phyloP scores from a whole-genome alignment of 2,329 filamentous ascomycete species.

The Metarhizium guizhouense region DNA sequence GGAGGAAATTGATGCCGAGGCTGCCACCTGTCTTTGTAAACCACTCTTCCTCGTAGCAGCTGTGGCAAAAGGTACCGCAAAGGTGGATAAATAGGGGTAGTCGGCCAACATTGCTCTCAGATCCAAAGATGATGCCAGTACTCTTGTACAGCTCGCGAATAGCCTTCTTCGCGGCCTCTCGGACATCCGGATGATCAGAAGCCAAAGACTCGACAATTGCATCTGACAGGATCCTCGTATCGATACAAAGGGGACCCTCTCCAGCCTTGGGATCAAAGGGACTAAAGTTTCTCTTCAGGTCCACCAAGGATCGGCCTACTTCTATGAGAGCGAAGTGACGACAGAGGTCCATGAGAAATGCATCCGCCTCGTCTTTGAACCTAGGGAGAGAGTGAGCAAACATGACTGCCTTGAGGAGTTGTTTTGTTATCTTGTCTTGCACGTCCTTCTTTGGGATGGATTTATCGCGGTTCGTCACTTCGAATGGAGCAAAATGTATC shows the following conservation, averaged over 20 bases:
- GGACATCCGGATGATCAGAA: constrained; percentile 71
- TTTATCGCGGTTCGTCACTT: constrained; percentile 67
- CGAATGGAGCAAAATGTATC: constrained; percentile 60
- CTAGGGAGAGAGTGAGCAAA: constrained; percentile 76
- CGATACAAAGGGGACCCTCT: constrained; percentile 79
- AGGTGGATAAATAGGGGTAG: constrained; percentile 81
- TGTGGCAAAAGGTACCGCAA: constrained; percentile 79
- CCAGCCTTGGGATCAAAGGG: constrained; percentile 79
- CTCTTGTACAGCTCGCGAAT: constrained; percentile 72
- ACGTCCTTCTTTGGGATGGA: constrained; percentile 81
- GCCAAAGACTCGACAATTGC: constrained; percentile 85
- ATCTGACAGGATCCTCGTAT: constrained; percentile 79
- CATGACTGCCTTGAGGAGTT: constrained; percentile 80
- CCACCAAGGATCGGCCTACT: constrained; percentile 73
- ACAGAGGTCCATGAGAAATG: constrained; percentile 72
- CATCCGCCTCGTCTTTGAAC: constrained; percentile 65
- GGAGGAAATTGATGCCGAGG: constrained; percentile 78
- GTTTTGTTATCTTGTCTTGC: constrained; percentile 75
- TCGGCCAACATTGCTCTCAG: constrained; percentile 58
- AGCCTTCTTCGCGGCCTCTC: constrained; percentile 72
- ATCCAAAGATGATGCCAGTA: constrained; percentile 70
- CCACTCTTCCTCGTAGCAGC: constrained; percentile 97
- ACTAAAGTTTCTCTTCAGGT: constrained; percentile 65
- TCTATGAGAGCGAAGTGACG: constrained; percentile 88
- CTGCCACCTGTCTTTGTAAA: constrained; percentile 94